Conservation (phyloP, 805 yeast genomes). For the Pichia deserticola region DNA sequence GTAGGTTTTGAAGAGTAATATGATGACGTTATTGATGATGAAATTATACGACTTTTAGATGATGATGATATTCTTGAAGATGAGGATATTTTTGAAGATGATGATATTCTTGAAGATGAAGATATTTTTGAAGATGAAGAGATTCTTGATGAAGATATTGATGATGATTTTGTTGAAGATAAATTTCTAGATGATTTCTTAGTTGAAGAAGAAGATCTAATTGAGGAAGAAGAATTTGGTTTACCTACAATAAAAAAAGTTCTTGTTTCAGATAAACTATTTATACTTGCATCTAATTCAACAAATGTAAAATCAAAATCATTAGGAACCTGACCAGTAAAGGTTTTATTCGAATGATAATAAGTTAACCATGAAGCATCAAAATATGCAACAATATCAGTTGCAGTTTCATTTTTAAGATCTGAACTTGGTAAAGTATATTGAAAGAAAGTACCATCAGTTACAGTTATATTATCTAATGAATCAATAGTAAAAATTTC, state of each 20-base stretch:
- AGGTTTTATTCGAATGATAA: slow-evolving; percentile 51
- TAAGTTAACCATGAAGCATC: slow-evolving; percentile 59
- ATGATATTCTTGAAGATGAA: too few species aligned
- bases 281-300: slow-evolving; percentile 34
- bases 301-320: slow-evolving; percentile 36
- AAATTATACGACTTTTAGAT: too few species aligned
- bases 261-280: slow-evolving; percentile 31
- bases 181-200: slow-evolving; percentile 11
- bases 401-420: slow-evolving; percentile 47
- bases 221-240: slow-evolving; percentile 21
- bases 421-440: slow-evolving; percentile 47
- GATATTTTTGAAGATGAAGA: slow-evolving; percentile 11
- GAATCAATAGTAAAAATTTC: slow-evolving; percentile 49
- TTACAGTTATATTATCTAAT: slow-evolving; percentile 58
- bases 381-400: slow-evolving; percentile 41
- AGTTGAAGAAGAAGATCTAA: slow-evolving; percentile 17
- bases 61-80: slow-evolving; percentile 12
- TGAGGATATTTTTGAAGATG: slow-evolving; percentile 11
- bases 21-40: too few species aligned
- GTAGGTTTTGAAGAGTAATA: too few species aligned
- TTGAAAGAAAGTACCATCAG: slow-evolving; percentile 52
- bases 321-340: slow-evolving; percentile 59
- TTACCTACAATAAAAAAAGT: slow-evolving; percentile 51
- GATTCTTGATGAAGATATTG: slow-evolving; percentile 20
- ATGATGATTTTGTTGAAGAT: slow-evolving; percentile 13